Base-by-base conservation (phyloP, 805 yeast species). In the Danielia oregonensis region DNA sequence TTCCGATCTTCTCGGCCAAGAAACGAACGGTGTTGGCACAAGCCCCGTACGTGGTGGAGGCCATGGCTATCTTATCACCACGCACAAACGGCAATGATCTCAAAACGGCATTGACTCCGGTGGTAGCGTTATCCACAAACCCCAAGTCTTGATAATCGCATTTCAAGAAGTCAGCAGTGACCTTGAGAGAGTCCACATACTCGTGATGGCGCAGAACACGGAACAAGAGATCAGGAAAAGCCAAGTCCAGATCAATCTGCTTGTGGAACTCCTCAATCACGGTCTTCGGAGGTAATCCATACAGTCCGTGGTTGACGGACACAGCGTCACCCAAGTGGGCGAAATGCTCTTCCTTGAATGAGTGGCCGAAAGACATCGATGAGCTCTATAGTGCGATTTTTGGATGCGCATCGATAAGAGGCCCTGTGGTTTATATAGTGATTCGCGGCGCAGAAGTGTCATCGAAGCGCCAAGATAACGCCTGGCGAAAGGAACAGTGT, bases 261-360 rank as follows among this genome's bases (percentile, higher is more conserved):
- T 25, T 12, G 27, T 24, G 16, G 27, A 33, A 41, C 22, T 30
- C 32, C 24, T 43, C 44, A 15, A 44, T 13, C 1, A 80, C 76
- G 4, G 66, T 58, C 6, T 51, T 58, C 0, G 87, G 83, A 3
- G 72, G 62, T 1, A 70, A 58, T 1, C 87, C 88, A 48, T 56
- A 82, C 1, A 84, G 72, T 6, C 87, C 87, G 50, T 80, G 80
- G 54, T 82, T 82, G 29, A 79, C 69, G 11, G 75, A 73, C 4
- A 54, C 52, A 6, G 65, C 62, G 2, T 61, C 46, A 21, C 59
- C 70, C 9, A 77, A 59, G 11, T 53, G 45, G 1, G 62, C 47
- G 51, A 76, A 82, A 49, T 74, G 62, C 37, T 68, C 55, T n/a
- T 63, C 51, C 36, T 71, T 66, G 49, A 78, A 70, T 8, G 55